A percentile compares a stretch with the other conserved stretches of the same genome.
phyloP scores from a whole-genome alignment of 768 basidiomycete genomes.

The Kwoniella heveanensis region DNA sequence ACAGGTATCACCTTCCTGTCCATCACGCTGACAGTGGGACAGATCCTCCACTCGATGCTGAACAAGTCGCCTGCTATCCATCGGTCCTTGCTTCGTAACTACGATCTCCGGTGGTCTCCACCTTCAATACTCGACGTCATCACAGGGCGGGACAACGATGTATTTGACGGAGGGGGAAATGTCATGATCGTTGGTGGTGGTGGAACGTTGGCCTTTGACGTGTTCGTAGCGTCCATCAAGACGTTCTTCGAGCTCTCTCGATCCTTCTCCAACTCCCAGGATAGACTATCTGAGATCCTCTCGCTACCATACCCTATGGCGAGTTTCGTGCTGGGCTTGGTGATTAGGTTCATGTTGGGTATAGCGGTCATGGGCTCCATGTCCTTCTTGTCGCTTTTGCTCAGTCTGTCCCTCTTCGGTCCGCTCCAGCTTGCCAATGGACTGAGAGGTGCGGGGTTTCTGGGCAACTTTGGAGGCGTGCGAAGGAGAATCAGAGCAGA shows the following conservation, averaged over 20 bases:
- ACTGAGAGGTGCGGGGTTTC: constrained; percentile 38
- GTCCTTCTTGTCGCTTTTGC: constrained; percentile 42
- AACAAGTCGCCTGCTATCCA: constrained; percentile 24
- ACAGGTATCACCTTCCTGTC: constrained; percentile 38
- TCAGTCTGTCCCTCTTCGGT: constrained; percentile 39
- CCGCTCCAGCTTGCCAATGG: constrained; percentile 42
- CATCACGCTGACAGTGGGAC: constrained; percentile 37
- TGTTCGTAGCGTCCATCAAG: constrained; percentile 37
- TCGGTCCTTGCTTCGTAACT: constrained; percentile 1
- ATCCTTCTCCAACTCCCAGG: constrained; percentile 3
- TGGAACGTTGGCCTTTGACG: constrained; percentile 36
- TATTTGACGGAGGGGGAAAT: constrained; percentile 13
- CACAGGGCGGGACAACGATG: constrained; percentile 4
- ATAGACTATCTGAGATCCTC: neutral
- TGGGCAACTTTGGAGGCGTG: constrained; percentile 23
- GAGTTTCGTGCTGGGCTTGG: constrained; percentile 20
- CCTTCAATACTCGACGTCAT: constrained; percentile 21
- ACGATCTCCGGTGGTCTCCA: neutral
- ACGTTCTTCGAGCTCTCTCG: constrained; percentile 38
- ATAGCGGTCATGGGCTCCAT: constrained; percentile 43
- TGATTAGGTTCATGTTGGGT: constrained; percentile 39
- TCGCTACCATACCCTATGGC: constrained; percentile 3
- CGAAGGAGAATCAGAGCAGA: constrained; percentile 11
- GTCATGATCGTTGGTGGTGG: constrained; percentile 38
- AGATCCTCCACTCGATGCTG: constrained; percentile 32